phyloP scores from a whole-genome alignment of 306 rosid species.

The Abrus precatorius region DNA sequence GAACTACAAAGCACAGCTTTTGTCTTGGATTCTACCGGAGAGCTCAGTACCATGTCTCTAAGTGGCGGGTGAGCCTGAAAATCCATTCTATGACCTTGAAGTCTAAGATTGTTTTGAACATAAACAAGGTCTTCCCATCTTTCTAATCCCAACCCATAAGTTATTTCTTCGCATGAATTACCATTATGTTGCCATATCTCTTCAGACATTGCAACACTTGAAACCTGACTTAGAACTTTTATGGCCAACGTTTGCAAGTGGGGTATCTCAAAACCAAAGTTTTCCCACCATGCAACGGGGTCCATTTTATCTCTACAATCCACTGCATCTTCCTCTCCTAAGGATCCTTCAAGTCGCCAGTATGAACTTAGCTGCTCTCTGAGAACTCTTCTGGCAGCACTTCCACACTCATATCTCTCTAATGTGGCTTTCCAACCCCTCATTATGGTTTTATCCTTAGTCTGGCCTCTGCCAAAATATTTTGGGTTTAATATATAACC shows the following conservation, averaged over 20 bases:
- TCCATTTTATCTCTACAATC: conserved; percentile 72
- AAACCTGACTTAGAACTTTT: conserved; percentile 69
- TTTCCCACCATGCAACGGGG: conserved; percentile 76
- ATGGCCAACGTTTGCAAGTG: conserved; percentile 67
- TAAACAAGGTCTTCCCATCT: conserved; percentile 60
- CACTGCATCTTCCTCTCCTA: conserved; percentile 69
- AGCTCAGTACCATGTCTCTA: conserved; percentile 36
- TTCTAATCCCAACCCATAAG: conserved; percentile 48
- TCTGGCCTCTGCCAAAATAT: conserved; percentile 64
- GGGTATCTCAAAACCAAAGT: conserved; percentile 73
- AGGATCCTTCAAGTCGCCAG: conserved; percentile 63
- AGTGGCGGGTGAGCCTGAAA: conserved; percentile 21
- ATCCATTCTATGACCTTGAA: conserved; percentile 52
- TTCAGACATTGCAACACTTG: conserved; percentile 62
- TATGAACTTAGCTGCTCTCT: conserved; percentile 72
- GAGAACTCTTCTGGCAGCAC: conserved; percentile 50
- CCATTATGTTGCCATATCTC: conserved; percentile 57
- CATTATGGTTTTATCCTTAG: conserved; percentile 65
- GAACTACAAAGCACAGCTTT: conserved; percentile 37
- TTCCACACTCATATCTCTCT: conserved; percentile 62
- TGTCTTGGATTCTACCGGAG: conserved; percentile 43
- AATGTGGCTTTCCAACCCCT: conserved; percentile 68
- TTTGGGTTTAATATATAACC: conserved; percentile 65
- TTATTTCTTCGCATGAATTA: conserved; percentile 44
- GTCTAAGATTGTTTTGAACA: conserved; percentile 66